phyloP scores from a whole-genome alignment of 805 yeast genomes.

The Nakazawaea peltata region DNA sequence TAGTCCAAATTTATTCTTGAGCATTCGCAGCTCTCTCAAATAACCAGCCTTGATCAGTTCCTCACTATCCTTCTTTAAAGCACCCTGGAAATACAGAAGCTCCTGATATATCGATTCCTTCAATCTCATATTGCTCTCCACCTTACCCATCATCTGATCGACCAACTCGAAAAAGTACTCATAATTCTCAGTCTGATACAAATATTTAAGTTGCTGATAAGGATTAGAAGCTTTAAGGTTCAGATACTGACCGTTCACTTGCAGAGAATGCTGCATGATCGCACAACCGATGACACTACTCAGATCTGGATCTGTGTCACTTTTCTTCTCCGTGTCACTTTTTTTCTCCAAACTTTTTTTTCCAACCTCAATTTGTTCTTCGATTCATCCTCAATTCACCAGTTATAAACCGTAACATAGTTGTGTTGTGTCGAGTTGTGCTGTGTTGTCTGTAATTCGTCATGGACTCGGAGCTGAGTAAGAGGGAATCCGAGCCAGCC shows the following conservation, averaged over 20 bases:
- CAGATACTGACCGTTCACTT: neutral
- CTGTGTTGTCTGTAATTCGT: no score
- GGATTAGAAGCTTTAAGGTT: conserved; percentile 2
- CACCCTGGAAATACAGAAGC: conserved; percentile 5
- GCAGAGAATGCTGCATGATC: conserved; percentile 1
- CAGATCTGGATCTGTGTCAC: neutral
- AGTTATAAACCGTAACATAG: no score
- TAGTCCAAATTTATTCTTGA: neutral
- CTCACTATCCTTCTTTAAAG: neutral
- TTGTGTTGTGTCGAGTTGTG: no score
- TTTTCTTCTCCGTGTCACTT: neutral
- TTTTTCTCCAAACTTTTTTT: neutral
- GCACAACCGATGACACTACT: no score
- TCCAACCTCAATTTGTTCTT: neutral
- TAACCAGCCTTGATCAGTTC: neutral
- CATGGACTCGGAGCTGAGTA: no score
- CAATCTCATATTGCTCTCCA: conserved; percentile 8
- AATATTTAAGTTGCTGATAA: conserved; percentile 9
- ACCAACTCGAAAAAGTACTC: conserved; percentile 6
- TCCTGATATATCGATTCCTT: conserved; percentile 7
- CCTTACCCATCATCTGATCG: conserved; percentile 2
- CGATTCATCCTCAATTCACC: neutral
- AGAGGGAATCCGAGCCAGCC: no score
- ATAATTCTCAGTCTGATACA: conserved; percentile 11
- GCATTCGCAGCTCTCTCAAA: conserved; percentile 1